Base-by-base conservation (phyloP, 2,329 filamentous ascomycete genomes). In the Paraphaeosphaeria sporulosa region DNA sequence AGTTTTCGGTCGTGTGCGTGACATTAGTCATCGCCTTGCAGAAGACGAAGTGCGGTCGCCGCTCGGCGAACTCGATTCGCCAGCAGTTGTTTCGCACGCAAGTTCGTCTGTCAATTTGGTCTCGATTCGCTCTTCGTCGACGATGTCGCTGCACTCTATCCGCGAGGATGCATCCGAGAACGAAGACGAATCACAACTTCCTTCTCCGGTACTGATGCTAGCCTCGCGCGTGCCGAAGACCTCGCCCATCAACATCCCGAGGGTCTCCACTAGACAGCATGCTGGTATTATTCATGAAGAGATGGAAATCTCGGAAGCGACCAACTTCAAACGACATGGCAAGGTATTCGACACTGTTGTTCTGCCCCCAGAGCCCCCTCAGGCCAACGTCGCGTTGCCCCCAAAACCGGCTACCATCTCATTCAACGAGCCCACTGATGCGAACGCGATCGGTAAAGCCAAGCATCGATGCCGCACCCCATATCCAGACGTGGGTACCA, bases 21-120 rank as follows among this genome's bases (percentile, higher is more conserved):
- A 69, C 3, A 76, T 76, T 21, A 62, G 69, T 7, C 57, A 59
- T 17, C 64, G 66, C 10, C 58, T 75, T 4, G 67, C 72, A 0
- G 70, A 72, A 43, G 74, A 76, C 47, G 60, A 73, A 52, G 62
- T 63, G 1, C 58, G 59, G 7, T 63, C 65, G 17, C 56, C 53
- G 2, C 19, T 34, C 23, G 17, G 57, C 6, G 48, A 60, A 13
- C 40, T 64, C 8, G 62, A 65, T 43, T 75, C 73, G 2, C 72
- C 74, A 9, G 65, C 68, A 7, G 65, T 70, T 5, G 32, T 67
- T 4, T 75, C 73, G 2, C 71, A 73, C 56, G 64, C 74, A 4
- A 71, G 70, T 54, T 75, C 73, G 15, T 75, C 73, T 1, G 67
- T 68, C n/a, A 68, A 74, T 21, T 69, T 74, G 5, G 61, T 34